Evolutionary conservation across 129 eudicot genomes (phyloP), one percentile per base, ranked within the genome.

Genomic region (Saussurea involucrata): DNA sequence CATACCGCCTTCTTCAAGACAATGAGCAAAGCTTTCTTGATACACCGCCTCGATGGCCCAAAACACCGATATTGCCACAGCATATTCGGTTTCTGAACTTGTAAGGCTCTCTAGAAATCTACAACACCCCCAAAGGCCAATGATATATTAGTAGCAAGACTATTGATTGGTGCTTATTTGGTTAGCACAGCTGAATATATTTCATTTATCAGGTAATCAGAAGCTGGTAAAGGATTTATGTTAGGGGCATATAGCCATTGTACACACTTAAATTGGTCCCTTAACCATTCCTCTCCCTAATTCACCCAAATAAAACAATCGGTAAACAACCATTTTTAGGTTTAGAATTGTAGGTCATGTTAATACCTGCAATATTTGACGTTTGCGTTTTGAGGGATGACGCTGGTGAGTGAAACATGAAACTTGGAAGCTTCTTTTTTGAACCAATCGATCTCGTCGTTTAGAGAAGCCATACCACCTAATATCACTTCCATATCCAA

Each of bases 371-470:
- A 91, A 61, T 95, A 95, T 6, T 66, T 69, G 55, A 80, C 49
- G 71, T 95, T 95, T 15, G 89, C 78, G 42, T 80, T 80, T 27
- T 84, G 92, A 24, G 97, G 98, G 75, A 85, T 69, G 80, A 89
- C 76, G 24, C 81, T 85, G 11, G 88, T 69, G 3, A 91, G 85
- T 2, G 90, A 80, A 80, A 95, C 92, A 32, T 71, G 82, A 83
- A 89, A 89, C 79, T 83, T 95, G 29, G 92, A 84, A 68, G 96
- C 96, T 85, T 86, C 92, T 63, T 82, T 82, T 72, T 87, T 95
- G 87, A 95, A 91, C 98, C 97, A 95, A 46, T 81, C 63, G 80
- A 95, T 68, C 79, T 95, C 98, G 71, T 91, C 97, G 63, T 86
- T 87, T 66, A 95, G 34, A 81, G 97, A 79, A 77, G 96, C 98